These are phyloP conservation scores for Polygonum aviculare DNA, from an alignment of 148 eudicot genomes.

Conservation along the genomic window DNA sequence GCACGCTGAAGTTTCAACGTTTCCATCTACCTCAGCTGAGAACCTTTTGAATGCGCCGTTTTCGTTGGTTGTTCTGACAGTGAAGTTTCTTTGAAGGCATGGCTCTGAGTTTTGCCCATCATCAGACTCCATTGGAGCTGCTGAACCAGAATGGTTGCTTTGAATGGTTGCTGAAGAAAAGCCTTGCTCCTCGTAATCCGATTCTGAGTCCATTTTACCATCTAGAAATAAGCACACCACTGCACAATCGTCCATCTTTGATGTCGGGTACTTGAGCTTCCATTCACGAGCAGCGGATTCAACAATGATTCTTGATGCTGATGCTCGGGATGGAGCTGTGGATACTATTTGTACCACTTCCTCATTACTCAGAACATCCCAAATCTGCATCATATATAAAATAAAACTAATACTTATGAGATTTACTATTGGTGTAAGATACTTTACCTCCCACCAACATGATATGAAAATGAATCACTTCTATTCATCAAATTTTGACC, in stretches of 20 bases:
- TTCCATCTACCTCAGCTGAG: conserved; percentile 23
- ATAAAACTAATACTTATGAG: neutral
- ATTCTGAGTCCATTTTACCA: conserved; percentile 77
- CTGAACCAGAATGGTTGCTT: conserved; percentile 62
- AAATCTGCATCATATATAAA: conserved; percentile 36
- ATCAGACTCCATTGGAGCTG: conserved; percentile 50
- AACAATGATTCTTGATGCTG: conserved; percentile 72
- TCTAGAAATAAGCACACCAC: conserved; percentile 86
- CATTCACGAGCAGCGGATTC: conserved; percentile 87
- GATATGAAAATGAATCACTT: no score
- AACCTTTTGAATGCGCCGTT: conserved; percentile 34
- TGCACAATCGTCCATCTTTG: conserved; percentile 97
- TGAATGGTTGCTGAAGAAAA: conserved; percentile 69
- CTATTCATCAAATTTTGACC: neutral
- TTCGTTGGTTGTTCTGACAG: conserved; percentile 66
- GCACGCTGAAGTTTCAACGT: conserved; percentile 23
- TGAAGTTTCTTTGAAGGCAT: conserved; percentile 60
- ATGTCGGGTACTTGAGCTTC: conserved; percentile 92
- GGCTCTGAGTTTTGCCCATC: conserved; percentile 79
- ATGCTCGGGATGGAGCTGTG: conserved; percentile 63
- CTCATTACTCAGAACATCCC: conserved; percentile 97
- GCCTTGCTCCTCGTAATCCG: conserved; percentile 67
- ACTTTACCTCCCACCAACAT: neutral
- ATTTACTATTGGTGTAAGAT: neutral
- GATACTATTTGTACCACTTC: conserved; percentile 81